Evolutionary conservation across 306 rosid species (phyloP).

Genomic region (Gastrolobium bilobum): DNA sequence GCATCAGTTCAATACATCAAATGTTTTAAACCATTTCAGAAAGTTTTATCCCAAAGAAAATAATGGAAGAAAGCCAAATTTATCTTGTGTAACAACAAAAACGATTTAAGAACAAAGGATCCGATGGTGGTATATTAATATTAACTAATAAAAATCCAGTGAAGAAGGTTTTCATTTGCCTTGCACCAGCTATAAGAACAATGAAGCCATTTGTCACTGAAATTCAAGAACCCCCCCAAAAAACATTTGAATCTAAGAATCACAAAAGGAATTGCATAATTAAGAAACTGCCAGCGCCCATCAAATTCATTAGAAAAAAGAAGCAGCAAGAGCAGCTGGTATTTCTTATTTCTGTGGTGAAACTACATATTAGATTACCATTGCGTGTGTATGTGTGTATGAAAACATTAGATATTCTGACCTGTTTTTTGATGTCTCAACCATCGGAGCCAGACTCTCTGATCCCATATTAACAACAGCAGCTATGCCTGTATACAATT

Average conservation of each 20-base stretch:
- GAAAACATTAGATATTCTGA: slow-evolving; percentile 44
- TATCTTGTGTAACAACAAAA: slow-evolving; percentile 4
- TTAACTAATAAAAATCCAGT: neutral
- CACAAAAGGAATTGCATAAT: neutral
- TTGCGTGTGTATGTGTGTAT: neutral
- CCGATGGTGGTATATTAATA: neutral
- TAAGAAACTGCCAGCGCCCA: neutral
- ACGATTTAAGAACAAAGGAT: neutral
- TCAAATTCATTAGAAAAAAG: slow-evolving; percentile 5
- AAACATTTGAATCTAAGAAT: slow-evolving; percentile 12
- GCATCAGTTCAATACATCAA: slow-evolving; percentile 8
- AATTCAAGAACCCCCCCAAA: neutral
- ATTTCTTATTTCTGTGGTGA: slow-evolving; percentile 4
- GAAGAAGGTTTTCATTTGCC: slow-evolving; percentile 26
- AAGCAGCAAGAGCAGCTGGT: neutral
- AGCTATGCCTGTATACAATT: slow-evolving; percentile 16
- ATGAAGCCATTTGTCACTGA: slow-evolving; percentile 3
- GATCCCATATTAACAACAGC: slow-evolving; percentile 64
- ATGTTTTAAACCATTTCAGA: neutral
- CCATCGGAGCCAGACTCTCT: slow-evolving; percentile 58
- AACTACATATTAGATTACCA: neutral
- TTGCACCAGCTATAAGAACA: neutral
- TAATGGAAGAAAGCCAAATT: slow-evolving; percentile 7
- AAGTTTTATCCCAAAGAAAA: slow-evolving; percentile 4
- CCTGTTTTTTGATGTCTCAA: slow-evolving; percentile 55